Percentiles rank a stretch among this genome's conserved stretches.
Conservation (phyloP, 2,329 filamentous ascomycete species). For the Alternaria novae-zelandiae region DNA sequence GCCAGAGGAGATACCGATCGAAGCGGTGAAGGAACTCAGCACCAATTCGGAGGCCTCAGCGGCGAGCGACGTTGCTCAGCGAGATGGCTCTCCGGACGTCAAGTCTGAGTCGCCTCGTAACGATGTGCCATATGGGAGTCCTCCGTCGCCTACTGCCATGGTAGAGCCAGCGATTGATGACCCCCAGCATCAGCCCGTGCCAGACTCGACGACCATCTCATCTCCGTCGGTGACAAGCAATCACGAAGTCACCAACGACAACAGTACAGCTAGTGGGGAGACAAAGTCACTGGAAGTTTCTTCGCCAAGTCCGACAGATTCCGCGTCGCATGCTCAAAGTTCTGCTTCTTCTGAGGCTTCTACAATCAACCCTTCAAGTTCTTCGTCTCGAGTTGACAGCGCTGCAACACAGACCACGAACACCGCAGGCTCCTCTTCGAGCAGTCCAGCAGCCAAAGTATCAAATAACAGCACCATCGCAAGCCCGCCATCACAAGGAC, state of each 20-base stretch:
- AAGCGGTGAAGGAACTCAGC: slow-evolving; percentile 21
- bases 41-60: not conserved
- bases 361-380: slow-evolving; percentile 2
- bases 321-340: slow-evolving; percentile 1
- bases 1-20: slow-evolving; percentile 25
- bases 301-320: not conserved
- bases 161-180: not conserved
- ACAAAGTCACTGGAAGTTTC: not conserved
- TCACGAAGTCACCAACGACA: not conserved
- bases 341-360: slow-evolving; percentile 9
- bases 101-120: not conserved
- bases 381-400: slow-evolving; percentile 12
- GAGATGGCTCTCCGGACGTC: not conserved
- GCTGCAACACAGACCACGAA: slow-evolving; percentile 14
- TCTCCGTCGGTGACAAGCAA: not conserved
- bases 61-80: not conserved
- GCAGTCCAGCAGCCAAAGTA: slow-evolving; percentile 15
- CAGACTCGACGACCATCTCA: not conserved
- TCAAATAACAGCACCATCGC: slow-evolving; percentile 26
- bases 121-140: not conserved
- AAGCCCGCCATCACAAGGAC: slow-evolving; percentile 24
- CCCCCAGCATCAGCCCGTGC: not conserved
- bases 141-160: not conserved
- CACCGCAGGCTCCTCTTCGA: slow-evolving; percentile 17
- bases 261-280: not conserved